Evolutionary conservation across 2,329 filamentous ascomycete genomes (phyloP).

Genomic region (Keithomyces neogunnii): DNA sequence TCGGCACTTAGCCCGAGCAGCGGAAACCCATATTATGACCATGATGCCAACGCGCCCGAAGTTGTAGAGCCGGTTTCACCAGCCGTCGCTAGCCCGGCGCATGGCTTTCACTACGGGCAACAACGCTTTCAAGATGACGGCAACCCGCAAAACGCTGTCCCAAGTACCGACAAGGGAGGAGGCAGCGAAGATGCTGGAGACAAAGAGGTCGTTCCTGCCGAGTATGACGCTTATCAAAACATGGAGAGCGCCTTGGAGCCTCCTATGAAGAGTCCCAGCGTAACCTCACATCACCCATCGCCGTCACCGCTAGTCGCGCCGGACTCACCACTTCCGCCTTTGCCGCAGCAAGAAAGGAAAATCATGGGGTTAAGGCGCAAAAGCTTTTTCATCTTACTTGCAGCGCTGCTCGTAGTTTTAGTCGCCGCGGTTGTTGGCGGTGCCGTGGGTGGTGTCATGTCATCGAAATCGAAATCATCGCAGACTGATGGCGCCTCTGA

Average conservation of each 20-base stretch:
- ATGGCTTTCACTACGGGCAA: too few relatives aligned
- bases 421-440: conserved; percentile 12
- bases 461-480: conserved; percentile 4
- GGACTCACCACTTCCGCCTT: neutral
- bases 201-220: conserved; percentile 5
- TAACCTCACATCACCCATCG: neutral
- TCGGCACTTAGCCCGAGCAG: neutral
- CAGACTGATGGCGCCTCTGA: neutral
- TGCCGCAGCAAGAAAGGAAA: neutral
- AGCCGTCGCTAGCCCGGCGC: too few relatives aligned
- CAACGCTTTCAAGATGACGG: neutral
- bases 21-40: neutral
- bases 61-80: neutral
- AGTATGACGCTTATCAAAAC: neutral
- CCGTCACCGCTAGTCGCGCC: neutral
- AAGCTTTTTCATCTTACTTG: conserved; percentile 10
- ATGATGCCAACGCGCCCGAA: conserved; percentile 2
- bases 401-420: conserved; percentile 6
- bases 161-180: conserved; percentile 6
- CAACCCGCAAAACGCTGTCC: neutral
- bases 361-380: conserved; percentile 9
- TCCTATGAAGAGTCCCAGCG: neutral
- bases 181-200: conserved; percentile 2
- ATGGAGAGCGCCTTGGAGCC: neutral
- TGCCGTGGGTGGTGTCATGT: conserved; percentile 11